Conservation (phyloP, 495 filamentous ascomycete species). For the Aspergillus mulundensis region DNA sequence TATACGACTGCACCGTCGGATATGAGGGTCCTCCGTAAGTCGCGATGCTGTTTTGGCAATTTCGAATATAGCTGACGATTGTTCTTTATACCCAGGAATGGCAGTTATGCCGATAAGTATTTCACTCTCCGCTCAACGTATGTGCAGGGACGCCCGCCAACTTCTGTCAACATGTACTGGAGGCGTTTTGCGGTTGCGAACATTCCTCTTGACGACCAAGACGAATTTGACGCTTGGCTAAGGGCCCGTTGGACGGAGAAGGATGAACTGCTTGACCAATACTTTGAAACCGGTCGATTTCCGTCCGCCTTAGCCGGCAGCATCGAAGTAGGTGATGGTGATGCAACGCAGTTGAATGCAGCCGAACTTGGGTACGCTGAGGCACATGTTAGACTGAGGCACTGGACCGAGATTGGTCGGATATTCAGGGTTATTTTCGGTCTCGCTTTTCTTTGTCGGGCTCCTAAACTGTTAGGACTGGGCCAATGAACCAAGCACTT, state of each 20-base stretch:
- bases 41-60: background rate
- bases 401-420: constrained; percentile 51
- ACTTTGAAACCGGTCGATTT: constrained; percentile 55
- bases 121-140: constrained; percentile 63
- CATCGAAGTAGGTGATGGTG: constrained; percentile 35
- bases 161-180: constrained; percentile 70
- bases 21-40: constrained; percentile 68
- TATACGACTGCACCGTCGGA: constrained; percentile 66
- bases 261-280: constrained; percentile 56
- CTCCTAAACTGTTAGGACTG: constrained; percentile 20
- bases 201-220: constrained; percentile 56
- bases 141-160: constrained; percentile 61
- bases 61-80: background rate
- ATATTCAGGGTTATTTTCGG: constrained; percentile 50
- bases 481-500: background rate
- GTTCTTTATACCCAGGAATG: constrained; percentile 37
- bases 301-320: constrained; percentile 52
- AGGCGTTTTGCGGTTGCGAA: constrained; percentile 53
- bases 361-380: constrained; percentile 53
- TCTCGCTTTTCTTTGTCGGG: constrained; percentile 28
- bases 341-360: constrained; percentile 29
- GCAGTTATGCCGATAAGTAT: constrained; percentile 60
- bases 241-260: constrained; percentile 59
- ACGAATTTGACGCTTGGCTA: constrained; percentile 57
- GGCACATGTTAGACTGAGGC: constrained; percentile 49